Conservation (phyloP, 768 basidiomycete species). For the Termitomyces sp. region DNA sequence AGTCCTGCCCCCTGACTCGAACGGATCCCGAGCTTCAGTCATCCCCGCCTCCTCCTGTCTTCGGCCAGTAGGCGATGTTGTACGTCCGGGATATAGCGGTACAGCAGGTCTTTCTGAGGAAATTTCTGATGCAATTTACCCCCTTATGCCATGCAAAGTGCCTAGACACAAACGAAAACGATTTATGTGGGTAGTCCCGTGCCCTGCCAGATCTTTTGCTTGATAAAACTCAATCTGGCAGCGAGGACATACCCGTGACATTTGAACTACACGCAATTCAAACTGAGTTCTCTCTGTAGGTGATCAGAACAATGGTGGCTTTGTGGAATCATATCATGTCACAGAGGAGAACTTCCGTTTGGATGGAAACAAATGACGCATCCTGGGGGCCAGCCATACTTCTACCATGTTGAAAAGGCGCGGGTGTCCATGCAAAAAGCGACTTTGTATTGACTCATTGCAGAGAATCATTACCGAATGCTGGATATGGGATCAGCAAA, state of each 20-base stretch:
- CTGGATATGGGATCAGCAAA: neutral
- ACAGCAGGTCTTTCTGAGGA: too few species aligned
- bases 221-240: neutral
- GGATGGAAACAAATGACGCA: constrained; percentile 11
- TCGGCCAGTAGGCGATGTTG: neutral
- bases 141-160: neutral
- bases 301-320: neutral
- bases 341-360: constrained; percentile 1
- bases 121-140: neutral
- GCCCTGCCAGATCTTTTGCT: too few species aligned
- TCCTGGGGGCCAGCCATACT: constrained; percentile 11
- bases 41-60: neutral
- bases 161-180: neutral
- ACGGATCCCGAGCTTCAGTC: neutral
- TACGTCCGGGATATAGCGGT: neutral
- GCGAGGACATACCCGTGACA: neutral
- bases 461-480: constrained; percentile 8
- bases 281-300: constrained; percentile 1
- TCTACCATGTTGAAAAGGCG: constrained; percentile 5
- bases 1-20: neutral
- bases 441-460: neutral
- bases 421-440: neutral
- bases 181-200: neutral
- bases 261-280: neutral
- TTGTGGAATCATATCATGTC: neutral